Conservation (phyloP, 345 rosid species). For the Hypericum androsaemum region DNA sequence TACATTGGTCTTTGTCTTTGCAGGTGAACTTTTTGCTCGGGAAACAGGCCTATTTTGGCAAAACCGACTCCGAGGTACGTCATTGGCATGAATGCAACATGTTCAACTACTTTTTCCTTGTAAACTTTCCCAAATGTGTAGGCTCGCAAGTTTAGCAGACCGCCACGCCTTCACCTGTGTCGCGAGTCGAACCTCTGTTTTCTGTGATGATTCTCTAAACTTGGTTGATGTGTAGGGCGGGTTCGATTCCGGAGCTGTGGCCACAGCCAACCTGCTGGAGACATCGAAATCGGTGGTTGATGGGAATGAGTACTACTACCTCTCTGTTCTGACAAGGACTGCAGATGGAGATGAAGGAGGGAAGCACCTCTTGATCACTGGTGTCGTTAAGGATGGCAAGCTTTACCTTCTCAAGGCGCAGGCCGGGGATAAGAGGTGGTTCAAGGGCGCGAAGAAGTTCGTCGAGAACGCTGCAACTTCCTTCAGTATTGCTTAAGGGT, state of each 20-base stretch:
- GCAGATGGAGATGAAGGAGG: constrained; percentile 99
- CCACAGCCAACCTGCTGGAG: constrained; percentile 78
- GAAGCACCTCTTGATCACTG: constrained; percentile 72
- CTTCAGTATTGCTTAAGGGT: constrained; percentile 63
- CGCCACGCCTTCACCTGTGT: too few relatives aligned
- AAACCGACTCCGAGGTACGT: constrained; percentile 72
- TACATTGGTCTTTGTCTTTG: constrained; percentile 1
- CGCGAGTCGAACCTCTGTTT: too few relatives aligned
- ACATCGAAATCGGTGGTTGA: constrained; percentile 22
- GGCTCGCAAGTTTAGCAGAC: too few relatives aligned
- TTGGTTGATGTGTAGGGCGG: constrained; percentile 50
- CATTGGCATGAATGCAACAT: not conserved
- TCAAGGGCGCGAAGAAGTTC: constrained; percentile 74
- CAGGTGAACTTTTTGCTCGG: constrained; percentile 82
- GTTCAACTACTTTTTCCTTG: too few relatives aligned
- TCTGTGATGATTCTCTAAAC: not conserved
- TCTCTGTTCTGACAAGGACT: constrained; percentile 78
- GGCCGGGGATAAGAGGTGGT: constrained; percentile 99
- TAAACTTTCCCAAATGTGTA: too few relatives aligned
- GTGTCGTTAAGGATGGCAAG: constrained; percentile 63
- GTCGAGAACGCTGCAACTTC: constrained; percentile 61
- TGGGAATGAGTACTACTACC: constrained; percentile 52
- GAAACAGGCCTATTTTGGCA: constrained; percentile 63
- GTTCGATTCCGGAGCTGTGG: constrained; percentile 58
- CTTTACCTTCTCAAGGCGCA: constrained; percentile 89